phyloP scores from a whole-genome alignment of 768 basidiomycete species.

The Russula virescens region DNA sequence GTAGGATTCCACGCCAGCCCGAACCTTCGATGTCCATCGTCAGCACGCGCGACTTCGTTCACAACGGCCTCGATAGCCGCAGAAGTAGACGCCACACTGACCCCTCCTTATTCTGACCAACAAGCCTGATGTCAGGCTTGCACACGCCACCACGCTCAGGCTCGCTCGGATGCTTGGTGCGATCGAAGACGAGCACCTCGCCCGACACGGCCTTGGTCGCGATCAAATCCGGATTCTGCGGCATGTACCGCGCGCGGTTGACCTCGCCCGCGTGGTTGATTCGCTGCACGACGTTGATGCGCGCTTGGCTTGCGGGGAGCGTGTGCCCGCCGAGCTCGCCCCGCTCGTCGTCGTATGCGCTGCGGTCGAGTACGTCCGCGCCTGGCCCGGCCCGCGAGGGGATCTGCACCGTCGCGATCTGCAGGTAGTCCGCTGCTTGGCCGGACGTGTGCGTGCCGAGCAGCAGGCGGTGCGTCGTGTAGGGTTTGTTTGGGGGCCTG shows the following conservation, averaged over 20 bases:
- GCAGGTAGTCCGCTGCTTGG: conserved; percentile 88
- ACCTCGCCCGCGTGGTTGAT: conserved; percentile 97
- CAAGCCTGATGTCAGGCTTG: conserved; percentile 84
- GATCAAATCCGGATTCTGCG: conserved; percentile 94
- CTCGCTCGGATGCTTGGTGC: conserved; percentile 94
- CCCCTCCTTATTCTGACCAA: conserved; percentile 93
- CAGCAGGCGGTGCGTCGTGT: conserved; percentile 88
- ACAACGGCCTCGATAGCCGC: background rate
- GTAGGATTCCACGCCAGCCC: conserved; percentile 90
- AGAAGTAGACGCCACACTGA: conserved; percentile 35
- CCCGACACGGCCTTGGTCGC: conserved; percentile 92
- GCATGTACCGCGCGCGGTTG: conserved; percentile 98
- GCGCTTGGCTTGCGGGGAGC: conserved; percentile 67
- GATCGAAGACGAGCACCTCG: conserved; percentile 91
- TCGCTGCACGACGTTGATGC: conserved; percentile 84
- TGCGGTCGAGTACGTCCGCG: conserved; percentile 71
- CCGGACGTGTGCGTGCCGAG: conserved; percentile 97
- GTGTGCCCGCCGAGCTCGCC: conserved; percentile 94
- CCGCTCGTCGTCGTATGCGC: conserved; percentile 84
- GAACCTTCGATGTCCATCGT: conserved; percentile 47
- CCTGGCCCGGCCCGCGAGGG: conserved; percentile 74
- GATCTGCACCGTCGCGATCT: conserved; percentile 91
- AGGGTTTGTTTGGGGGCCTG: conserved; percentile 88
- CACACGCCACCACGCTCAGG: conserved; percentile 80
- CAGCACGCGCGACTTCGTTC: background rate